Percentiles rank a stretch among this genome's conserved stretches.
Conservation (phyloP, 345 rosid species). For the Tarenaya hassleriana region DNA sequence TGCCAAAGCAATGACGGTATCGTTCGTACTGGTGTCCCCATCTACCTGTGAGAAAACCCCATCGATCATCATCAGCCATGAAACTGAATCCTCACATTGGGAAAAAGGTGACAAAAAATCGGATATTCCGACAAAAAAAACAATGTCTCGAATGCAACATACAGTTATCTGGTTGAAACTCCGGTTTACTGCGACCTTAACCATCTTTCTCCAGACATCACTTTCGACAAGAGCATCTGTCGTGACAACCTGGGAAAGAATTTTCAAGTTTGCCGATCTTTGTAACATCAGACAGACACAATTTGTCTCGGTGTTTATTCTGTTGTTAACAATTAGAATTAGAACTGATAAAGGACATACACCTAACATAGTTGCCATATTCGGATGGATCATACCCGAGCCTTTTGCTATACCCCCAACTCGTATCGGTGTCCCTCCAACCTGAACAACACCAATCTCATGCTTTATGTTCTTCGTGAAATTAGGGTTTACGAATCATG, state of each 20-base stretch:
- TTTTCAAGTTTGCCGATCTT: slow-evolving; percentile 9
- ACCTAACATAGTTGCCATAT: slow-evolving; percentile 96
- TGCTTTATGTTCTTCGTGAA: neutral
- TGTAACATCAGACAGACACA: slow-evolving; percentile 2
- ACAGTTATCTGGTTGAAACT: slow-evolving; percentile 99
- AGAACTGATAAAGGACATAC: slow-evolving; percentile 42
- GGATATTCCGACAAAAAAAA: neutral
- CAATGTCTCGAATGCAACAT: slow-evolving; percentile 23
- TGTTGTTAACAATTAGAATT: slow-evolving; percentile 9
- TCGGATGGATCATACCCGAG: slow-evolving; percentile 98
- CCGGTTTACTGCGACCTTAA: slow-evolving; percentile 66
- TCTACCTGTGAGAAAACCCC: slow-evolving; percentile 62
- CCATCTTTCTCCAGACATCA: slow-evolving; percentile 95
- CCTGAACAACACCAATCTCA: slow-evolving; percentile 34
- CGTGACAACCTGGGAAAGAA: slow-evolving; percentile 69
- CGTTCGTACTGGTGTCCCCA: slow-evolving; percentile 95
- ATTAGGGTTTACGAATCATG: neutral
- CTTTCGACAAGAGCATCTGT: slow-evolving; percentile 76
- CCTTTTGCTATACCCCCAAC: slow-evolving; percentile 99
- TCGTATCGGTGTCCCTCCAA: slow-evolving; percentile 56
- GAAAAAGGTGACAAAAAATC: no score
- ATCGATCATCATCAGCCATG: neutral
- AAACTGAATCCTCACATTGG: neutral
- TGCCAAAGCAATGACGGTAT: slow-evolving; percentile 83
- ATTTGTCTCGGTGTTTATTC: neutral